A percentile compares a stretch with the other conserved stretches of the same genome.
Conservation (phyloP, 768 basidiomycete species). For the Austroboletus festivus region DNA sequence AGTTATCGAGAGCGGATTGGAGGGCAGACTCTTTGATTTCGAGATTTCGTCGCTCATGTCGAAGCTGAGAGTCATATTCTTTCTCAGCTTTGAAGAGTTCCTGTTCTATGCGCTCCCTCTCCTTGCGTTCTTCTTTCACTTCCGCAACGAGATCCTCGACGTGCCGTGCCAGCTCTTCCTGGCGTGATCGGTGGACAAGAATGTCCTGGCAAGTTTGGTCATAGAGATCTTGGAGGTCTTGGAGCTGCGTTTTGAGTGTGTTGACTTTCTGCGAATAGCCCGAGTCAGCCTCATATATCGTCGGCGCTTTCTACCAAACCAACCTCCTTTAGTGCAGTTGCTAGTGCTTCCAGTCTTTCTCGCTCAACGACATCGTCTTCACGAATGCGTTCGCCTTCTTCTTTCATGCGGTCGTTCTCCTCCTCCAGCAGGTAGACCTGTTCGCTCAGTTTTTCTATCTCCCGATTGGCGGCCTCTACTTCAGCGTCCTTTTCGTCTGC, state of each 20-base stretch:
- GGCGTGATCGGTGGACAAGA: slow-evolving; percentile 61
- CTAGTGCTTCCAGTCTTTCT: slow-evolving; percentile 63
- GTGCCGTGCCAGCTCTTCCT: slow-evolving; percentile 75
- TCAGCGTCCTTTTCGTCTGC: slow-evolving; percentile 78
- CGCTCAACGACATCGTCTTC: slow-evolving; percentile 75
- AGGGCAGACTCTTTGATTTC: slow-evolving; percentile 72
- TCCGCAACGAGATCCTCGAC: slow-evolving; percentile 69
- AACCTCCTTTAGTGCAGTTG: slow-evolving; percentile 79
- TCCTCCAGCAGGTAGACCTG: slow-evolving; percentile 85
- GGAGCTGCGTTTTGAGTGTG: slow-evolving; percentile 58
- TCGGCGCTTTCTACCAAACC: slow-evolving; percentile 8
- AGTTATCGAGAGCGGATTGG: slow-evolving; percentile 58
- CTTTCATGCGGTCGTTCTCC: slow-evolving; percentile 72
- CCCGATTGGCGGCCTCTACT: slow-evolving; percentile 65
- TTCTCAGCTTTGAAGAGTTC: slow-evolving; percentile 58
- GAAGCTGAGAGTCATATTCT: slow-evolving; percentile 59
- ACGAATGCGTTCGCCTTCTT: slow-evolving; percentile 62
- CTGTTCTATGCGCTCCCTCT: slow-evolving; percentile 50
- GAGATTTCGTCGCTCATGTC: slow-evolving; percentile 57
- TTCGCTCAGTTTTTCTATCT: slow-evolving; percentile 78
- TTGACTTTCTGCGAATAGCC: slow-evolving; percentile 58
- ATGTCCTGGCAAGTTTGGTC: slow-evolving; percentile 62
- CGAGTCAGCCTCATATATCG: background rate
- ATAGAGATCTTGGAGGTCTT: slow-evolving; percentile 62
- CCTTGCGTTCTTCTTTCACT: slow-evolving; percentile 54